Evolutionary conservation across 2,329 filamentous ascomycete genomes (phyloP).

Genomic region (Aureobasidium musti): DNA sequence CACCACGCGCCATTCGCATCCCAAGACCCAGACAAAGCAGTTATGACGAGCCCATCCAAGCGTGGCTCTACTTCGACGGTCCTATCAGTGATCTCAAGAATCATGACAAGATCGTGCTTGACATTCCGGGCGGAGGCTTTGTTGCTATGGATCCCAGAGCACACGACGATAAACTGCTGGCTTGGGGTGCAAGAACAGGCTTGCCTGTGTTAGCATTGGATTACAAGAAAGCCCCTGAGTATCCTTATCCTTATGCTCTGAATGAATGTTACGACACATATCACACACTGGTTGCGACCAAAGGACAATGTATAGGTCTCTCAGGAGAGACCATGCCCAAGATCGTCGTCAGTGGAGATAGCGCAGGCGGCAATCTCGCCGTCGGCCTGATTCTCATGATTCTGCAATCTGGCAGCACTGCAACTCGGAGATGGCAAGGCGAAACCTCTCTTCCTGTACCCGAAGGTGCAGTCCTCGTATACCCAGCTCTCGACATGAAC

Average conservation of each 20-base stretch:
- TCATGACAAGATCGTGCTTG: conserved; percentile 77
- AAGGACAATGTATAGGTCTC: conserved; percentile 74
- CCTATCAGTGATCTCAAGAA: conserved; percentile 73
- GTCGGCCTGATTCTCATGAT: conserved; percentile 86
- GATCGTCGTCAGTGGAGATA: conserved; percentile 75
- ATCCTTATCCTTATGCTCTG: conserved; percentile 79
- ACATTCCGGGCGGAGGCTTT: conserved; percentile 92
- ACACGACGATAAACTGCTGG: conserved; percentile 89
- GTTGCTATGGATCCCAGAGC: conserved; percentile 95
- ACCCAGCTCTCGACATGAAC: conserved; percentile 92
- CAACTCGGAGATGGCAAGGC: conserved; percentile 58
- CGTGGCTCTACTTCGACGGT: conserved; percentile 94
- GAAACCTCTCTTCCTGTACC: conserved; percentile 69
- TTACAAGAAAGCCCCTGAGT: conserved; percentile 84
- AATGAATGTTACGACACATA: conserved; percentile 90
- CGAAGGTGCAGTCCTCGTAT: conserved; percentile 79
- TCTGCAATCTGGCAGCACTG: conserved; percentile 59
- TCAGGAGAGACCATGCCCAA: conserved; percentile 66
- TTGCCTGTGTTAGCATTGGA: conserved; percentile 89
- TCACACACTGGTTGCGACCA: conserved; percentile 68
- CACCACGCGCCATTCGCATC: conserved; percentile 80
- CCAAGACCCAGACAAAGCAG: conserved; percentile 75
- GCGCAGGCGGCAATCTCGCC: conserved; percentile 78
- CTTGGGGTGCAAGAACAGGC: conserved; percentile 86
- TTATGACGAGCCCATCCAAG: conserved; percentile 79